Percentiles rank a stretch among this genome's conserved stretches.
phyloP scores from a whole-genome alignment of 2,329 filamentous ascomycete species.

The Sclerotinia spermophila region DNA sequence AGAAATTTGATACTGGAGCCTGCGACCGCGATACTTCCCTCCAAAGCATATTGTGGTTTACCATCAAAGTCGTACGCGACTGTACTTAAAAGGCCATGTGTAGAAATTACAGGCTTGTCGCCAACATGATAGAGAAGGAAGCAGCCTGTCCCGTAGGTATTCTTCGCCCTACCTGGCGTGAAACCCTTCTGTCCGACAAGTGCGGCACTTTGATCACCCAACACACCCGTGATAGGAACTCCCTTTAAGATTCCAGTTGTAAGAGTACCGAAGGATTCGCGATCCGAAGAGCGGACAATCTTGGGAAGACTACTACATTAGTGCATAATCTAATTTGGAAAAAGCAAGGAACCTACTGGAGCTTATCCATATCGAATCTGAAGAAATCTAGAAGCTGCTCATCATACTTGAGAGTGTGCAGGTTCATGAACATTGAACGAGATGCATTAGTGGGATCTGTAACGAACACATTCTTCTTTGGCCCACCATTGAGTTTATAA shows the following conservation, averaged over 20 bases:
- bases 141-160: conserved; percentile 82
- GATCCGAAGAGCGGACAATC: conserved; percentile 73
- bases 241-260: conserved; percentile 60
- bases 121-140: conserved; percentile 84
- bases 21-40: conserved; percentile 74
- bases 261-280: conserved; percentile 63
- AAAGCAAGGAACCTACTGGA: conserved; percentile 2
- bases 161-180: conserved; percentile 72
- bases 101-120: conserved; percentile 73
- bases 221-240: conserved; percentile 68
- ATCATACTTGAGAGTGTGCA: conserved; percentile 76
- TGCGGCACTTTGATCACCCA: conserved; percentile 79
- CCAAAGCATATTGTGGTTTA: conserved; percentile 69
- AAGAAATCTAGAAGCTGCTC: conserved; percentile 76
- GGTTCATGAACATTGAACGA: conserved; percentile 92
- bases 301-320: conserved; percentile 54
- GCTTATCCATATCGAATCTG: conserved; percentile 57
- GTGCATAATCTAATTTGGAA: neutral
- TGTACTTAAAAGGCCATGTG: conserved; percentile 71
- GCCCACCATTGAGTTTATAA: conserved; percentile 76
- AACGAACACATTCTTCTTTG: conserved; percentile 63
- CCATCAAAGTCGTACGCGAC: conserved; percentile 73
- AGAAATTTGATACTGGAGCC: conserved; percentile 73
- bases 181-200: conserved; percentile 79
- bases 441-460: conserved; percentile 87